Evolutionary conservation across 495 filamentous ascomycete species (phyloP), one percentile per base, ranked within the genome.

Genomic region (Parachaetomium inaequale): DNA sequence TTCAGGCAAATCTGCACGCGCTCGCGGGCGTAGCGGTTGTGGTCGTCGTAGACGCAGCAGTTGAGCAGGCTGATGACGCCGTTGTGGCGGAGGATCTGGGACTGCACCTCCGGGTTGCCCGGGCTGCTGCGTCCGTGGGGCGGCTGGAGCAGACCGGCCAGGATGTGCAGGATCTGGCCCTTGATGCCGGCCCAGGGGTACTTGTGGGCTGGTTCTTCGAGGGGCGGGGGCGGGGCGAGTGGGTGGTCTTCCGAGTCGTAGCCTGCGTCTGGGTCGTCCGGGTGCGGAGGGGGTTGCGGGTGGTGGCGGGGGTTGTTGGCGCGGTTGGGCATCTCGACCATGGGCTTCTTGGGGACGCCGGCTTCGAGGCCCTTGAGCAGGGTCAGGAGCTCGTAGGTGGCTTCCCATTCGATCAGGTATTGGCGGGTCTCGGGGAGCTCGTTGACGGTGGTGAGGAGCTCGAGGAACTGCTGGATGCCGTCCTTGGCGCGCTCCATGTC

Each of bases 151-250:
- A 97, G 82, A 3, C 88, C 90, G 3, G 88, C 90, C 11, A 96
- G 84, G 25, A 96, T 92, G 55, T 93, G 86, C 4, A 97, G 86
- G 26, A 94, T 88, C 51, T 95, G 87, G 63, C 91, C 92, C 77
- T 97, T 97, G 65, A 97, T 86, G 60, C 93, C 94, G 38, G 88
- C 81, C 92, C 92, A 97, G 58, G 94, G 89, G 70, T 95, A 97
- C 65, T 95, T 89, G 38, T 89, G 87, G 0, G 92, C 90, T 47
- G 91, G 87, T 60, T 94, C 91, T 47, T 82, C 80, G 38, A 84
- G 83, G 51, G 87, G 87, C n/a, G 82, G 87, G 15, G 81, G 83
- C 54, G 72, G 81, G 19, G 73, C 86, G 69, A 70, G 84, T 0
- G 72, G 74, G 36, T 68, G 76, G 69, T 84, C 68, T 36, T 67